Evolutionary conservation across 768 basidiomycete species (phyloP), one percentile per base, ranked within the genome.

Genomic region (Lactifluus hygrophoroides): DNA sequence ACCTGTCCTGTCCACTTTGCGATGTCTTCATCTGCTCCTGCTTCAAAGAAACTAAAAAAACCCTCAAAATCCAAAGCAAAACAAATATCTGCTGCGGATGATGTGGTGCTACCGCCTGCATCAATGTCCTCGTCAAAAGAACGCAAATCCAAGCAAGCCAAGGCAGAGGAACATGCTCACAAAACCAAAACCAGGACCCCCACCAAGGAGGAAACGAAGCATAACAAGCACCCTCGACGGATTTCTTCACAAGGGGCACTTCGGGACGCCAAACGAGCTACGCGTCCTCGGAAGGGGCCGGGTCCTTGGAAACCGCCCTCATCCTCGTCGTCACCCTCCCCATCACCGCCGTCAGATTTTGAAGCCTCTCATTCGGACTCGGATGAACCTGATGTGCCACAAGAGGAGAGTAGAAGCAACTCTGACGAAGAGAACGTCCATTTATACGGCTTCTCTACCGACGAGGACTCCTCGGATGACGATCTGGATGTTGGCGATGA

Each of bases 401-500:
- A 47, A 21, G 60, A 75, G 13, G 74, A 77, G 35, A 73, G 74
- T 11, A 47, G 32, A 11, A 73, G 74, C 13, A 40, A 27, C 14
- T 30, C 58, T 13, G 66, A 69, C 25, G 76, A 78, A n/a, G 73
- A 79, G 37, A 74, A 79, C 19, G 70, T 66, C 6, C 77, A 80
- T 50, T 63, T 90, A 17, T 78, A 83, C 60, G 89, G 87, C 13
- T 89, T 91, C 68, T 86, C 87, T 0, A 83, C 86, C 5, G 88
- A 89, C 64, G 84, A 84, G 48, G 77, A 77, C 56, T 85, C 86
- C 34, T 90, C 88, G 9, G 90, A 90, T 55, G 92, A 91, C 25
- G 88, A 90, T 25, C 77, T 75, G 52, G 78, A 76, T 64, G 79
- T 79, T 28, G 79, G 74, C 2, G 80, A 82, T 52, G 71, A 74